These are phyloP conservation scores for Canavalia gladiata DNA, from an alignment of 306 rosid genomes.

Conservation along the genomic window DNA sequence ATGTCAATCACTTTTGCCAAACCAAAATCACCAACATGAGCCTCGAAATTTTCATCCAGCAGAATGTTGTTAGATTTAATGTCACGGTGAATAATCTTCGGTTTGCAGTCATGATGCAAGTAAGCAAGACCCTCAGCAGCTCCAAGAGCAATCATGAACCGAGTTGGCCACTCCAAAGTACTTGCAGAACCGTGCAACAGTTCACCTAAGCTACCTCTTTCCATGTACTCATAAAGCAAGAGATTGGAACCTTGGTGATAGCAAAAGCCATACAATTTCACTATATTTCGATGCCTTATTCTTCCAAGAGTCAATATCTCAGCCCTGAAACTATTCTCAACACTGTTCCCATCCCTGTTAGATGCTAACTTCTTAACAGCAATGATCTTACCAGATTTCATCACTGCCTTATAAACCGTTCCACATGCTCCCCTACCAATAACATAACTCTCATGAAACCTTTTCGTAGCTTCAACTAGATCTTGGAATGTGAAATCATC, in stretches of 20 bases:
- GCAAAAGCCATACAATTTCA: constrained; percentile 87
- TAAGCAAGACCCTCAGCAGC: constrained; percentile 99
- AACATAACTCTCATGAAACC: constrained; percentile 79
- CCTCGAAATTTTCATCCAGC: constrained; percentile 85
- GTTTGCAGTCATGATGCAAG: constrained; percentile 98
- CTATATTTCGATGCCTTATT: constrained; percentile 93
- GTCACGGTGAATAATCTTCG: constrained; percentile 93
- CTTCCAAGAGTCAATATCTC: constrained; percentile 92
- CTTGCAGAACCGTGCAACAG: constrained; percentile 71
- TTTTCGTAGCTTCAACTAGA: constrained; percentile 85
- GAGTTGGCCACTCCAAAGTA: constrained; percentile 84
- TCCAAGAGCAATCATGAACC: constrained; percentile 91
- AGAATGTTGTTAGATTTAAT: constrained; percentile 94
- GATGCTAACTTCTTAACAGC: constrained; percentile 94
- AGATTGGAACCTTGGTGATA: constrained; percentile 92
- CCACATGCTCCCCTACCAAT: constrained; percentile 96
- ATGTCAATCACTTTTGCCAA: constrained; percentile 97
- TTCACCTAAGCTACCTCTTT: constrained; percentile 95
- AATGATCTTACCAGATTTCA: constrained; percentile 75
- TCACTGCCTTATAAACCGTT: constrained; percentile 85
- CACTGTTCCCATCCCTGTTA: constrained; percentile 84
- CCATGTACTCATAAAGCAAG: constrained; percentile 94
- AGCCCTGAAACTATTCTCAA: constrained; percentile 88
- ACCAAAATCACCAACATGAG: constrained; percentile 99
- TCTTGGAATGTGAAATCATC: constrained; percentile 86